These are phyloP conservation scores for Phytophthora cajani DNA, from an alignment of 352 stramenopile species.

Conservation along the genomic window DNA sequence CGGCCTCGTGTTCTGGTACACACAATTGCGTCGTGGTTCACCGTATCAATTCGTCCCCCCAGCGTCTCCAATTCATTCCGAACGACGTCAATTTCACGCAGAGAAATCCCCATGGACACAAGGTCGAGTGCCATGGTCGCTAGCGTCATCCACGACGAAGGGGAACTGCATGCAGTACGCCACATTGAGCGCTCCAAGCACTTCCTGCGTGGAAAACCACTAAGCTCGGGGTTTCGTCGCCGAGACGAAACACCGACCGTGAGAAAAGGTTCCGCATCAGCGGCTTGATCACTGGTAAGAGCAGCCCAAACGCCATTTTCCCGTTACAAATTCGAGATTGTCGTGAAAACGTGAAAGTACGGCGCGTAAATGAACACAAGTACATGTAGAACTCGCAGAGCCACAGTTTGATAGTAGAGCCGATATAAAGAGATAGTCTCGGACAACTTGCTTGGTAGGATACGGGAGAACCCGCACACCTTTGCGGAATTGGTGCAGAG, in stretches of 20 bases:
- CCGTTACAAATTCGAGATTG: background rate
- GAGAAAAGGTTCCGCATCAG: conserved; percentile 1
- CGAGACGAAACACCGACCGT: background rate
- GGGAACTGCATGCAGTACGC: conserved; percentile 11
- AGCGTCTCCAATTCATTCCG: background rate
- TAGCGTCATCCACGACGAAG: background rate
- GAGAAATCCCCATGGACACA: conserved; percentile 1
- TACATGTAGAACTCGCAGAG: background rate
- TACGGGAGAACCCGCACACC: background rate
- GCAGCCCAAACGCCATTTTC: background rate
- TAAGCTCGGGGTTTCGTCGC: background rate
- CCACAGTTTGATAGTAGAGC: background rate
- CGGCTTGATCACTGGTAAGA: background rate
- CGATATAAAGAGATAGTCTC: background rate
- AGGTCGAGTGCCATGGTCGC: conserved; percentile 16
- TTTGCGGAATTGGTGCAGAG: background rate
- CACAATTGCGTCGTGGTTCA: background rate
- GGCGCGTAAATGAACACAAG: background rate
- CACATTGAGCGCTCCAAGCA: conserved; percentile 1
- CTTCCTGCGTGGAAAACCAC: conserved; percentile 5
- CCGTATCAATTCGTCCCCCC: background rate
- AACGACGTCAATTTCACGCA: conserved; percentile 11
- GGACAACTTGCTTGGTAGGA: background rate
- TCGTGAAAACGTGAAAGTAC: conserved; percentile 2
- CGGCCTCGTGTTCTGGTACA: background rate